These are phyloP conservation scores for Penicillium canescens DNA, from an alignment of 495 filamentous ascomycete genomes.

Conservation along the genomic window DNA sequence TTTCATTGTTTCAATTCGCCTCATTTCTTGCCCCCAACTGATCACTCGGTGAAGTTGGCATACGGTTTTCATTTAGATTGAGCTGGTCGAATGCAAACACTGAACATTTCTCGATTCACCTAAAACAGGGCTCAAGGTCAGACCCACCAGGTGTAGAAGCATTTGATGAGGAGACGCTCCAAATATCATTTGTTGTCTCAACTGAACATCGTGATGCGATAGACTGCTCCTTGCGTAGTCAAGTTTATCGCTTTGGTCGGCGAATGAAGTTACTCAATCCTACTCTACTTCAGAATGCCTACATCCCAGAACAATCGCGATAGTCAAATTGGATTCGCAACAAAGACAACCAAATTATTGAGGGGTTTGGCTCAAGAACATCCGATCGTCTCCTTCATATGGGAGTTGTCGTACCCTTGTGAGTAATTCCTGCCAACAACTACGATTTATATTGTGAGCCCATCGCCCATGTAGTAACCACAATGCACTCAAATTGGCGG, in stretches of 20 bases:
- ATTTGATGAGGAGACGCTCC: conserved; percentile 1
- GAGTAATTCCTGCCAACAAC: background rate
- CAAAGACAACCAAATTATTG: too few species aligned
- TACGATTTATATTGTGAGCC: conserved; percentile 1
- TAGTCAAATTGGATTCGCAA: too few species aligned
- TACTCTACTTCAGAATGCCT: too few species aligned
- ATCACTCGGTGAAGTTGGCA: background rate
- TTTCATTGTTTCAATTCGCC: too few species aligned
- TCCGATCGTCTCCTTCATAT: too few species aligned
- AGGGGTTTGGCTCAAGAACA: too few species aligned
- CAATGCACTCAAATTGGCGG: background rate
- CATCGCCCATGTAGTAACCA: background rate
- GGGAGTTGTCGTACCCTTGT: background rate
- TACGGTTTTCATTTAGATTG: background rate
- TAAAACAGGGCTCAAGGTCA: background rate
- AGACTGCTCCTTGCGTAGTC: conserved; percentile 1
- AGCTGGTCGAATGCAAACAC: conserved; percentile 1
- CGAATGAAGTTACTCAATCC: too few species aligned
- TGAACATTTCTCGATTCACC: background rate
- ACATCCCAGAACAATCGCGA: too few species aligned
- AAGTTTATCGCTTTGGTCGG: background rate
- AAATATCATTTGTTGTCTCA: conserved; percentile 1
- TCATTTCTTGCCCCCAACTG: background rate
- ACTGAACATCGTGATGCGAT: background rate
- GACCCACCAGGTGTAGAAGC: conserved; percentile 1